Percentiles rank a stretch among this genome's conserved stretches.
These are phyloP conservation scores for Penicillium lividum DNA, from an alignment of 495 filamentous ascomycete species.

Conservation along the genomic window DNA sequence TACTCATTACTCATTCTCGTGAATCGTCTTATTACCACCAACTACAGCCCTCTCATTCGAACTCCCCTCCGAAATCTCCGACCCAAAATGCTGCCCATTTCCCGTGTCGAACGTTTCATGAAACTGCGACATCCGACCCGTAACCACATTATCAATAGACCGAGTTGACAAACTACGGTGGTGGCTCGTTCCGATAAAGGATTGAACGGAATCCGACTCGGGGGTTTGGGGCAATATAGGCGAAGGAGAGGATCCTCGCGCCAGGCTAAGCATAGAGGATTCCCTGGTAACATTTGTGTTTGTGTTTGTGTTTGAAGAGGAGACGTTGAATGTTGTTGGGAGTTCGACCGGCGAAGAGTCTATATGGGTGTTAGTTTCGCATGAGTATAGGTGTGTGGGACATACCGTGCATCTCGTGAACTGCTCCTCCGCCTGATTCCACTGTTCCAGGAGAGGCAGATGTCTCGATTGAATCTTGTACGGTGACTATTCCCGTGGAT, in stretches of 20 bases:
- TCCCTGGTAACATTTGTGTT: background rate
- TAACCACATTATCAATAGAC: constrained; percentile 25
- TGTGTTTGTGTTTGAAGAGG: constrained; percentile 1
- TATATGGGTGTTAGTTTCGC: background rate
- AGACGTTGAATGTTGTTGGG: constrained; percentile 16
- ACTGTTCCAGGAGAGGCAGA: constrained; percentile 20
- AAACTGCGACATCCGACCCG: constrained; percentile 14
- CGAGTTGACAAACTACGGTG: constrained; percentile 14
- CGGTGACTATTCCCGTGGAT: background rate
- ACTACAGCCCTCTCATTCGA: constrained; percentile 9
- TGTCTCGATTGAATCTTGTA: constrained; percentile 26
- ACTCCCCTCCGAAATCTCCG: constrained; percentile 18
- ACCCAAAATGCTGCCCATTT: constrained; percentile 12
- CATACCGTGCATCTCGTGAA: constrained; percentile 29
- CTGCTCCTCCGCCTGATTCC: constrained; percentile 22
- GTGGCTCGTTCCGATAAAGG: constrained; percentile 2
- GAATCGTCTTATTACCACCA: constrained; percentile 14
- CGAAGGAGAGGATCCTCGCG: constrained; percentile 7
- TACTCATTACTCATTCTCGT: constrained; percentile 14
- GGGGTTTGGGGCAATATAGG: constrained; percentile 11
- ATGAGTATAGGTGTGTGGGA: background rate
- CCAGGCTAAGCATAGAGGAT: background rate
- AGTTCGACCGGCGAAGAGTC: constrained; percentile 26
- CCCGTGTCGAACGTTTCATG: constrained; percentile 12
- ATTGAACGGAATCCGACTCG: constrained; percentile 8